These are phyloP conservation scores for Quercus alba DNA, from an alignment of 306 rosid genomes.

Conservation along the genomic window DNA sequence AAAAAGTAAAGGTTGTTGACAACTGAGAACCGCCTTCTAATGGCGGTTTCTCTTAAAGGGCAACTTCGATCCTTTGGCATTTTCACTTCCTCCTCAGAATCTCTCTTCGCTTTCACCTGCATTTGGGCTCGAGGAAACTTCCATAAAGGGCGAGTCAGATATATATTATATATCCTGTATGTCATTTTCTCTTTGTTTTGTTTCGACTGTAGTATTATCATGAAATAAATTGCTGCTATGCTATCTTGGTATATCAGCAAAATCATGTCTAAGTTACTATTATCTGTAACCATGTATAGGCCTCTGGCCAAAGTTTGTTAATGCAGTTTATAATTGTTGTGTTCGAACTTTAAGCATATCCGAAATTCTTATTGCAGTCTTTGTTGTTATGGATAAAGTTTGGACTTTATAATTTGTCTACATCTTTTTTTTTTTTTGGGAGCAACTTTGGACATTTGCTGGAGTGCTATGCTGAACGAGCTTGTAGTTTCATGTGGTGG, in stretches of 20 bases:
- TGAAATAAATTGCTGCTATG: conserved; percentile 1
- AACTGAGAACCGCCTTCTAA: conserved; percentile 33
- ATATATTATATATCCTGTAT: not conserved
- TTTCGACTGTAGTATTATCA: not conserved
- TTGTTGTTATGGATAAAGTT: not conserved
- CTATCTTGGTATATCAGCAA: not conserved
- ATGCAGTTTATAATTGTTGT: not conserved
- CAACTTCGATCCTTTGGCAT: conserved; percentile 99
- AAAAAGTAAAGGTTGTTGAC: conserved; percentile 16
- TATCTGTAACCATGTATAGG: conserved; percentile 19
- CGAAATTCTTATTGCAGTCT: not conserved
- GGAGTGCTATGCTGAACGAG: too few relatives aligned
- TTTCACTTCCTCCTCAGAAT: conserved; percentile 39
- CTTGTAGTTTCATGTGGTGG: too few relatives aligned
- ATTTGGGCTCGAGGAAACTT: conserved; percentile 26
- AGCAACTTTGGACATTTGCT: too few relatives aligned
- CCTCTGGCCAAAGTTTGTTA: conserved; percentile 20
- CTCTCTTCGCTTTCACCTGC: conserved; percentile 20
- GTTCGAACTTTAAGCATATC: not conserved
- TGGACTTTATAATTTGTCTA: too few relatives aligned
- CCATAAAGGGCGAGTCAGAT: conserved; percentile 17
- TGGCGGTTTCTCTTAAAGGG: conserved; percentile 64
- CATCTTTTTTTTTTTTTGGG: too few relatives aligned
- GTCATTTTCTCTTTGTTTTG: conserved; percentile 14
- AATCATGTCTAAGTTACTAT: not conserved